phyloP scores from a whole-genome alignment of 345 rosid species.

The Cardamine resedifolia region DNA sequence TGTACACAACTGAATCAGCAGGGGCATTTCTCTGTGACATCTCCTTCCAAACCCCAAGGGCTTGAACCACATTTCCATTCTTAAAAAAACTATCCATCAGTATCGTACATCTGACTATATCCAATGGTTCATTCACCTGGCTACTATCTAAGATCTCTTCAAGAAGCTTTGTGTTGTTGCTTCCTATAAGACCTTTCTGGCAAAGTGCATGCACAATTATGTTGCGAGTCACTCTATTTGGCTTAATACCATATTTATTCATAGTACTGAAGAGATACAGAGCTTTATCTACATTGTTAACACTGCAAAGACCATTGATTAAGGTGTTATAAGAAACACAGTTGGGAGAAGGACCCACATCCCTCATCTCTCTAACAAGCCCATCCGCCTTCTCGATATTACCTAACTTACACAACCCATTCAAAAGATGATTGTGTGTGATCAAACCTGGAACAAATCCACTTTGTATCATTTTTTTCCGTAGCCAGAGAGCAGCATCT shows the following conservation, averaged over 20 bases:
- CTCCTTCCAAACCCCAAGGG: slow-evolving; percentile 51
- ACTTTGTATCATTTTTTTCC: slow-evolving; percentile 50
- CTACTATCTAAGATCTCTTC: slow-evolving; percentile 44
- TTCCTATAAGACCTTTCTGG: slow-evolving; percentile 54
- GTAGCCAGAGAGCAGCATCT: slow-evolving; percentile 62
- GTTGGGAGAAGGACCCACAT: slow-evolving; percentile 64
- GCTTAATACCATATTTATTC: slow-evolving; percentile 52
- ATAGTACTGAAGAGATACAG: slow-evolving; percentile 49
- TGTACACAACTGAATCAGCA: slow-evolving; percentile 54
- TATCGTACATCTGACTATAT: slow-evolving; percentile 58
- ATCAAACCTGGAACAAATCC: slow-evolving; percentile 59
- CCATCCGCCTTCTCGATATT: slow-evolving; percentile 53
- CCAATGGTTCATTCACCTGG: slow-evolving; percentile 37
- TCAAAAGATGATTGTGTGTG: slow-evolving; percentile 65
- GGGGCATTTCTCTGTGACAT: slow-evolving; percentile 36
- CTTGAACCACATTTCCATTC: slow-evolving; percentile 53
- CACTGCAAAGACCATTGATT: slow-evolving; percentile 60
- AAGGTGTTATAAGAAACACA: slow-evolving; percentile 60
- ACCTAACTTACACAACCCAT: slow-evolving; percentile 57
- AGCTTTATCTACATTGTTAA: slow-evolving; percentile 57
- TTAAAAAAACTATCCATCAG: slow-evolving; percentile 69
- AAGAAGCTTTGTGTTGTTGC: slow-evolving; percentile 49
- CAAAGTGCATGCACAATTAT: slow-evolving; percentile 62
- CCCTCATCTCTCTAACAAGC: slow-evolving; percentile 65
- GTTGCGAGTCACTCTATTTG: slow-evolving; percentile 65